Conservation (phyloP, 2,329 filamentous ascomycete genomes). For the Stemphylium lycopersici region DNA sequence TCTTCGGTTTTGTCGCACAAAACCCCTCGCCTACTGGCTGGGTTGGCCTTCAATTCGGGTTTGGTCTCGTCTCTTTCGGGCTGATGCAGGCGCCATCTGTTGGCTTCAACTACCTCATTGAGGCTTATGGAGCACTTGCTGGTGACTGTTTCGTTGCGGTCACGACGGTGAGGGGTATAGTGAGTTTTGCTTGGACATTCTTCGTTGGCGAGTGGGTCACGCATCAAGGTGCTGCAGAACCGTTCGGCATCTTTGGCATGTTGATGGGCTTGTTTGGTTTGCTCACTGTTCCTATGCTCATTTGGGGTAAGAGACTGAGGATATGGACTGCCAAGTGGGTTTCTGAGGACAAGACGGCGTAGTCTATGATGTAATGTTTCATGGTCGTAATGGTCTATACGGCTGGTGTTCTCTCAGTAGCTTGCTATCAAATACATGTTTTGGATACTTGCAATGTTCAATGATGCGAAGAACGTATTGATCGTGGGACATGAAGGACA, state of each 20-base stretch:
- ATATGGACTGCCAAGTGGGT: constrained; percentile 50
- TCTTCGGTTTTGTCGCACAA: constrained; percentile 51
- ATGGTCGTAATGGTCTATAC: not conserved
- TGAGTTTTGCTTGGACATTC: constrained; percentile 62
- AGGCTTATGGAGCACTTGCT: constrained; percentile 55
- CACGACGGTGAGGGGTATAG: constrained; percentile 56
- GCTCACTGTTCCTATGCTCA: constrained; percentile 45
- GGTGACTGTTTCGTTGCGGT: constrained; percentile 63
- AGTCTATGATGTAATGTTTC: not conserved
- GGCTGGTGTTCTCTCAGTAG: too few species aligned
- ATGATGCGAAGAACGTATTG: too few species aligned
- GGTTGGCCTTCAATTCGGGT: constrained; percentile 49
- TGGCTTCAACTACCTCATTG: constrained; percentile 58
- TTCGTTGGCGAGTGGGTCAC: constrained; percentile 59
- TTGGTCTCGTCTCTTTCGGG: constrained; percentile 50
- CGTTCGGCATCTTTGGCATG: constrained; percentile 61
- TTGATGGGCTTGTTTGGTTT: constrained; percentile 58
- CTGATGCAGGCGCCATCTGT: constrained; percentile 52
- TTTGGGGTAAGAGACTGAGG: constrained; percentile 51
- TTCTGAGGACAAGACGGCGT: constrained; percentile 23
- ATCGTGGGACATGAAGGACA: too few species aligned
- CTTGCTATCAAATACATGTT: too few species aligned
- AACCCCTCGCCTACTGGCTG: constrained; percentile 45
- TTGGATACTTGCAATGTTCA: too few species aligned
- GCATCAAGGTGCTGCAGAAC: constrained; percentile 52